Evolutionary conservation across 2,329 filamentous ascomycete genomes (phyloP).

Genomic region (Fusarium heterosporum): DNA sequence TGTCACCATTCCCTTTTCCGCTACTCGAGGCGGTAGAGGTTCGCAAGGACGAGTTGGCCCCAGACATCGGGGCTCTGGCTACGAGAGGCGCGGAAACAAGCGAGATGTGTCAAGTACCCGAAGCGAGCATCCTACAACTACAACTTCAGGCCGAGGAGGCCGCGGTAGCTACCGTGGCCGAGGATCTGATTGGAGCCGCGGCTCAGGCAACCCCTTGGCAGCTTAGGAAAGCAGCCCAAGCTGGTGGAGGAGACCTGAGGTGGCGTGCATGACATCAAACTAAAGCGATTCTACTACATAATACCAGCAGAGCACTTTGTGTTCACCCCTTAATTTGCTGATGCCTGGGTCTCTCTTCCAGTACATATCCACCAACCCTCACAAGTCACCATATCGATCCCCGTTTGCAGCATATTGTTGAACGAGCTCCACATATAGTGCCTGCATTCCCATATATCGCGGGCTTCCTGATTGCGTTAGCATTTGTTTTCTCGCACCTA

Average conservation of each 20-base stretch:
- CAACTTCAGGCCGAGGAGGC: slow-evolving; percentile 49
- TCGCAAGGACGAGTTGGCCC: slow-evolving; percentile 44
- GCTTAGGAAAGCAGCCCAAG: slow-evolving; percentile 38
- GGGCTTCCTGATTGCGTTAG: slow-evolving; percentile 10
- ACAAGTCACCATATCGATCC: slow-evolving; percentile 5
- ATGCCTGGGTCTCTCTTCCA: slow-evolving; percentile 13
- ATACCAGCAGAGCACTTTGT: slow-evolving; percentile 40
- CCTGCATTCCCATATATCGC: slow-evolving; percentile 11
- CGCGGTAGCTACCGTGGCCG: slow-evolving; percentile 57
- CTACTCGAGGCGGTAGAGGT: slow-evolving; percentile 49
- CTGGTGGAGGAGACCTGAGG: slow-evolving; percentile 25
- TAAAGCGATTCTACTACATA: slow-evolving; percentile 34
- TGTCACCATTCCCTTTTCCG: slow-evolving; percentile 54
- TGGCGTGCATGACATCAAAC: slow-evolving; percentile 16
- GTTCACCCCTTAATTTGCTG: slow-evolving; percentile 10
- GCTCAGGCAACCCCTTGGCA: slow-evolving; percentile 44
- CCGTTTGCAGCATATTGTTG: background rate
- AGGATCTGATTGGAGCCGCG: slow-evolving; percentile 57
- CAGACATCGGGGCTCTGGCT: slow-evolving; percentile 49
- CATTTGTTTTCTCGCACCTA: slow-evolving; percentile 3
- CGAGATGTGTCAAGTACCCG: slow-evolving; percentile 50
- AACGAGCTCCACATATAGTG: slow-evolving; percentile 13
- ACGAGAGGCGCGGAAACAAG: slow-evolving; percentile 50
- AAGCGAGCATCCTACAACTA: slow-evolving; percentile 41
- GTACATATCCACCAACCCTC: slow-evolving; percentile 5